Percentiles rank a stretch among this genome's conserved stretches.
Evolutionary conservation across 805 yeast species (phyloP).

Genomic region (Metschnikowia reukaufii): DNA sequence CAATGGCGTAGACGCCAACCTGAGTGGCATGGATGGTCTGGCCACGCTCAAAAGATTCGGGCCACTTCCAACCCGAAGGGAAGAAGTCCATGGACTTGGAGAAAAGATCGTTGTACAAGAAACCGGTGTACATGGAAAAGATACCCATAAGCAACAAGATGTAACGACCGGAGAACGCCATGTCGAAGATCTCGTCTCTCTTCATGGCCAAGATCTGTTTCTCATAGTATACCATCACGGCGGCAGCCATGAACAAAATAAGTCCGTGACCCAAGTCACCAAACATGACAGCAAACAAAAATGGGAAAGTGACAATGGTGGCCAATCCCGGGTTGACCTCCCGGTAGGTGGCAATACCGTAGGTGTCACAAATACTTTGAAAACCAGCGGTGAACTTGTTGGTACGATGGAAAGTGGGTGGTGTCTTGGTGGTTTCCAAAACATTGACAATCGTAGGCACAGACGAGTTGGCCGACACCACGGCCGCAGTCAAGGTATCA

Average conservation of each 20-base stretch:
- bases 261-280: slow-evolving; percentile 98
- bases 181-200: slow-evolving; percentile 91
- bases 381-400: slow-evolving; percentile 92
- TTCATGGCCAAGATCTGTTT: slow-evolving; percentile 62
- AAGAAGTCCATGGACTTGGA: slow-evolving; percentile 88
- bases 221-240: slow-evolving; percentile 71
- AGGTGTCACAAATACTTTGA: slow-evolving; percentile 92
- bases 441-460: slow-evolving; percentile 54
- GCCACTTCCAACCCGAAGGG: slow-evolving; percentile 93
- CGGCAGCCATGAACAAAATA: slow-evolving; percentile 72
- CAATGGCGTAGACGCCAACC: slow-evolving; percentile 74
- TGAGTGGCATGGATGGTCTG: slow-evolving; percentile 66
- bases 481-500: slow-evolving; percentile 58
- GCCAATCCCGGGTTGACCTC: slow-evolving; percentile 97
- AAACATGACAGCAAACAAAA: slow-evolving; percentile 98
- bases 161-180: slow-evolving; percentile 94
- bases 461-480: slow-evolving; percentile 61
- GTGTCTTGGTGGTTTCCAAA: slow-evolving; percentile 76
- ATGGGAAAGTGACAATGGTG: slow-evolving; percentile 93
- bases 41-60: slow-evolving; percentile 66
- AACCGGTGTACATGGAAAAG: slow-evolving; percentile 94
- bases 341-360: slow-evolving; percentile 88
- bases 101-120: slow-evolving; percentile 90
- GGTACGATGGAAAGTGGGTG: slow-evolving; percentile 94
- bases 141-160: slow-evolving; percentile 88